Evolutionary conservation across 257 asterid genomes (phyloP).

Genomic region (Eucommia ulmoides): DNA sequence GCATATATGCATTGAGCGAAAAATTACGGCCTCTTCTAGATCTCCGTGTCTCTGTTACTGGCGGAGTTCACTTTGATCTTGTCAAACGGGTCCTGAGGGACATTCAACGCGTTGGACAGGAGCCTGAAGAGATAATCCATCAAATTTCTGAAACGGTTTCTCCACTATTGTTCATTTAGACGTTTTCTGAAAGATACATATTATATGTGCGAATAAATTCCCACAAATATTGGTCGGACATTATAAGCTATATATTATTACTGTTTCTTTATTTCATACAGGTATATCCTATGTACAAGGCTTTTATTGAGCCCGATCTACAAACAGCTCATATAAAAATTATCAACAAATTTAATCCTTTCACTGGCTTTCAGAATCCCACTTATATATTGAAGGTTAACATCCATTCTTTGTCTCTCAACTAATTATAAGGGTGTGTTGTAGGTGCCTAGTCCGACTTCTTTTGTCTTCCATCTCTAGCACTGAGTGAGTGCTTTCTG

Average conservation of each 20-base stretch:
- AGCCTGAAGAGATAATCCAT: slow-evolving; percentile 97
- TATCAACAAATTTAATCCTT: slow-evolving; percentile 87
- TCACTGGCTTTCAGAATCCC: slow-evolving; percentile 95
- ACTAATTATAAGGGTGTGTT: slow-evolving; percentile 1
- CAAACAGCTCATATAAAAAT: slow-evolving; percentile 96
- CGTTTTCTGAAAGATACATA: neutral
- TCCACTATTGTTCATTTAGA: slow-evolving; percentile 7
- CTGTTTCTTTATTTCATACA: slow-evolving; percentile 21
- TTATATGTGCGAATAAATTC: slow-evolving; percentile 7
- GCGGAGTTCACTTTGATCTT: slow-evolving; percentile 97
- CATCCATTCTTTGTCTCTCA: slow-evolving; percentile 13
- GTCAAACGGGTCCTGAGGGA: slow-evolving; percentile 95
- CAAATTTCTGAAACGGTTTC: slow-evolving; percentile 93
- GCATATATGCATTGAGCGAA: slow-evolving; percentile 93
- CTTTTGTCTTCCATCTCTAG: slow-evolving; percentile 6
- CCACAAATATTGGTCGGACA: slow-evolving; percentile 3
- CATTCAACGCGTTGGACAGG: slow-evolving; percentile 98
- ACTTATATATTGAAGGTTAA: slow-evolving; percentile 78
- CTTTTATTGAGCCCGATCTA: slow-evolving; percentile 93
- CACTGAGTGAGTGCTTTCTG: slow-evolving; percentile 1
- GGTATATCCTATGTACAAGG: slow-evolving; percentile 99
- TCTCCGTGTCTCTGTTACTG: slow-evolving; percentile 98
- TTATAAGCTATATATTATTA: slow-evolving; percentile 9
- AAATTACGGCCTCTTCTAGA: slow-evolving; percentile 76
- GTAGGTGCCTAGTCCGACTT: slow-evolving; percentile 7